These are phyloP conservation scores for Diaporthe capsici DNA, from an alignment of 2,329 filamentous ascomycete species.

Conservation along the genomic window DNA sequence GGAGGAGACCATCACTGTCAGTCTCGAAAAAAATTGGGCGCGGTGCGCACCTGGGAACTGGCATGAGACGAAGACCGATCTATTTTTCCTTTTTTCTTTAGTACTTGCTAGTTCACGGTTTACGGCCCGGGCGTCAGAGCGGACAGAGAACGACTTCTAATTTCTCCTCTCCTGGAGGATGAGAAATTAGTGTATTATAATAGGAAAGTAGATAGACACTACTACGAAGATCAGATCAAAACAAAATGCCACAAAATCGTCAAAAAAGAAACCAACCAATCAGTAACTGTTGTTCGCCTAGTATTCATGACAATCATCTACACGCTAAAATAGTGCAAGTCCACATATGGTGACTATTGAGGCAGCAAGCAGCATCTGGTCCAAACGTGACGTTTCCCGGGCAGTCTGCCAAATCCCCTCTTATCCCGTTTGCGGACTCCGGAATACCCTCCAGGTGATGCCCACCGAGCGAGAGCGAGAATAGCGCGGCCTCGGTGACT, in stretches of 20 bases:
- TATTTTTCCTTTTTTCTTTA: conserved; percentile 6
- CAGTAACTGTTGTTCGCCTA: not conserved
- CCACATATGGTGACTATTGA: not conserved
- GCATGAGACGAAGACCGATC: conserved; percentile 20
- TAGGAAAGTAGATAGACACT: conserved; percentile 8
- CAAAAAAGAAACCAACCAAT: not conserved
- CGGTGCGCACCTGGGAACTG: conserved; percentile 22
- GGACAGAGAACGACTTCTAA: conserved; percentile 6
- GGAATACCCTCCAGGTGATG: not conserved
- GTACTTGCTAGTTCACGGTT: conserved; percentile 12
- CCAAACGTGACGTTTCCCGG: not conserved
- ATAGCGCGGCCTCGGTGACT: conserved; percentile 3
- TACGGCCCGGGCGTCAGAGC: conserved; percentile 28
- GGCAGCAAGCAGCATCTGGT: too few relatives aligned
- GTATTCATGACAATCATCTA: not conserved
- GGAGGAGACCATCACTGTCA: not conserved
- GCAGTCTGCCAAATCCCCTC: not conserved
- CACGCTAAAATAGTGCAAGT: not conserved
- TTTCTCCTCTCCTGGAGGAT: not conserved
- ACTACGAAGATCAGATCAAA: conserved; percentile 15
- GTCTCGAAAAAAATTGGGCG: not conserved
- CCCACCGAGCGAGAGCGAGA: conserved; percentile 11
- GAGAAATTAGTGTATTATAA: conserved; percentile 13
- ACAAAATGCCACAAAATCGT: conserved; percentile 12
- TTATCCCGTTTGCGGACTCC: not conserved